Evolutionary conservation across 1,284 basidiomycete genomes (phyloP), one percentile per base, ranked within the genome.

Genomic region (Exsudoporus floridanus): DNA sequence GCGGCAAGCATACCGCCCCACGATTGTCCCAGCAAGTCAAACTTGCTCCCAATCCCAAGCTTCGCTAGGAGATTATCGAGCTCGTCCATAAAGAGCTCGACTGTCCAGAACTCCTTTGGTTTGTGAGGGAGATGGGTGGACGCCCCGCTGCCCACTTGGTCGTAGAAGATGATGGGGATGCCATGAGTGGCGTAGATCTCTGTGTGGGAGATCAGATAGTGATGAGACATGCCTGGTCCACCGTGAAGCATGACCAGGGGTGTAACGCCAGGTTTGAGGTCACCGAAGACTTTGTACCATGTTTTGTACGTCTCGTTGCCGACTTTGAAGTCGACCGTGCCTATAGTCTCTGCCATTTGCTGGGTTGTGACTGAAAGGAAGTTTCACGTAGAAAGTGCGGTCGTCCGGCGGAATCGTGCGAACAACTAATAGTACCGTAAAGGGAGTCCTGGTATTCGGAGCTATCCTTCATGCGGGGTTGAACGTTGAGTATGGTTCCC

Each of bases 201-300:
- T 34, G 41, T 36, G 34, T 62, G 57, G 25, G 64, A 54, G 30
- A 54, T n/a, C 36, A 63, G 33, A 44, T 61, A 67, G 41, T 58
- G 37, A n/a, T 65, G 60, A 18, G 58, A 58, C 51, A 65, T 51
- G 46, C 66, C 63, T 16, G 68, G 69, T 2, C 75, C 75, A 38
- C 74, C 73, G 52, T 74, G 73, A 7, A 75, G 57, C 25, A 63
- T 59, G 55, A 76, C 57, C 36, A 74, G 65, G 14, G 73, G 72
- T 6, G 48, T 59, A 2, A 45, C 35, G 4, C 52, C 38, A 5
- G 57, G 51, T 7, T 51, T 42, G 40, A 73, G 63, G 52, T 70
- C 62, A 16, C 74, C 72, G 46, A 65, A 51, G 37, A 71, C 52
- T 46, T 64, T 69, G 63, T 67, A 71, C 64, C 65, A 73, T 19